Conservation (phyloP, 2,329 filamentous ascomycete genomes). For the Zymoseptoria passerinii region DNA sequence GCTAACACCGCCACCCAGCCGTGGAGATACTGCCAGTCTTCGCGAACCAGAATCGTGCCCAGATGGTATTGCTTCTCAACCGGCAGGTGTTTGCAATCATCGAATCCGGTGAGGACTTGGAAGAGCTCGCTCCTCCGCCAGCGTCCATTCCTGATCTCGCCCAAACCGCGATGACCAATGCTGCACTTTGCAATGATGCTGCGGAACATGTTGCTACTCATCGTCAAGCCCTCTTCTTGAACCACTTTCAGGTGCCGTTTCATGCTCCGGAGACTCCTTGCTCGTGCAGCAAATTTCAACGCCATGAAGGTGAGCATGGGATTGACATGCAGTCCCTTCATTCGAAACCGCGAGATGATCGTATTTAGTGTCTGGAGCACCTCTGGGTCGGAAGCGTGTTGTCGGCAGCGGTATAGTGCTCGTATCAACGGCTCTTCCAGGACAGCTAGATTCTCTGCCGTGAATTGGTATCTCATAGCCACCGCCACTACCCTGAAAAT, state of each 20-base stretch:
- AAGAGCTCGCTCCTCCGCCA: constrained; percentile 29
- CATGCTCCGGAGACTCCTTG: constrained; percentile 25
- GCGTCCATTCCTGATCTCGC: constrained; percentile 32
- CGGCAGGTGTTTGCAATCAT: constrained; percentile 21
- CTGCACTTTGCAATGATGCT: constrained; percentile 31
- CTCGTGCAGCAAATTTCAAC: constrained; percentile 29
- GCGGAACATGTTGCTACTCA: constrained; percentile 26
- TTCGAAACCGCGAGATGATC: constrained; percentile 23
- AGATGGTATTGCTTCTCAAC: constrained; percentile 26
- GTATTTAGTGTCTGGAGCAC: constrained; percentile 22
- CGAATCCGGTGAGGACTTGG: constrained; percentile 30
- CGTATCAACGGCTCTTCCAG: constrained; percentile 24
- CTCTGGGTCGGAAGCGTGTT: constrained; percentile 22
- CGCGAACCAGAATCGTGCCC: constrained; percentile 24
- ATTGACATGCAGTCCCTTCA: constrained; percentile 17
- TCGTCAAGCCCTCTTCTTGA: constrained; percentile 9
- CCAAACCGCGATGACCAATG: constrained; percentile 29
- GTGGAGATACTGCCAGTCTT: constrained; percentile 28
- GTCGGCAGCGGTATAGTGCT: constrained; percentile 28
- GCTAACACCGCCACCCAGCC: constrained; percentile 30
- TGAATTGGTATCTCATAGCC: constrained; percentile 18
- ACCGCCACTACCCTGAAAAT: constrained; percentile 26
- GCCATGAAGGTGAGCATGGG: constrained; percentile 21
- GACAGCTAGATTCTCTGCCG: constrained; percentile 14
- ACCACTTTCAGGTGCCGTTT: constrained; percentile 24